Evolutionary conservation across 306 rosid genomes (phyloP), one percentile per base, ranked within the genome.

Genomic region (Canavalia gladiata): DNA sequence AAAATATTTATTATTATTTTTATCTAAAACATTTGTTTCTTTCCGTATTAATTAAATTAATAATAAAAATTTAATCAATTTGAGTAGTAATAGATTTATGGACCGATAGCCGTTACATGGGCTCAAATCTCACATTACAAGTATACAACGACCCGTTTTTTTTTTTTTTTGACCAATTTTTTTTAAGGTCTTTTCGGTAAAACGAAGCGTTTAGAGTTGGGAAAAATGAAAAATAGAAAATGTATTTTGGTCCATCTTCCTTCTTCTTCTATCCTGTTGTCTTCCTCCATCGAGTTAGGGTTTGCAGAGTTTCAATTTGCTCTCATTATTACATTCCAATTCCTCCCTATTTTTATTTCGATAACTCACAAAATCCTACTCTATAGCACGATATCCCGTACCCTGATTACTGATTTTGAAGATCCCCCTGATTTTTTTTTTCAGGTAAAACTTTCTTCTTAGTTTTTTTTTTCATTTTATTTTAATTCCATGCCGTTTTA

Each of bases 211-310:
- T 68, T 10, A 6, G 42, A 71, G 11, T 42, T 54, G 8, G 8
- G 52, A 25, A 69, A 35, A 69, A 18, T 43, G 30, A 4, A 70
- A 69, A 56, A 58, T 43, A 79, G 35, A 69, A 68, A 46, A 47
- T 35, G 30, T 10, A 68, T 1, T 70, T 69, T 77, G 34, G 74
- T 76, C 52, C 60, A 10, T 58, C 70, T 43, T 63, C 59, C 8
- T 70, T 8, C 45, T 41, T 37, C 13, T 68, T 52, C 62, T 0
- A 57, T 76, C 12, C 12, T 63, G 30, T 6, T 46, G 57, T 66
- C 76, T 29, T 76, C 82, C 57, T 51, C 30, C n/a, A 29, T 59
- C n/a, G 37, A 4, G 6, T 71, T 83, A 83, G 86, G 86, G 86
- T 83, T 83, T 64, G 6, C 79, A 63, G 79, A 72, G 55, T 62